Evolutionary conservation across 2,329 filamentous ascomycete genomes (phyloP).

Genomic region (Claviceps sp.): DNA sequence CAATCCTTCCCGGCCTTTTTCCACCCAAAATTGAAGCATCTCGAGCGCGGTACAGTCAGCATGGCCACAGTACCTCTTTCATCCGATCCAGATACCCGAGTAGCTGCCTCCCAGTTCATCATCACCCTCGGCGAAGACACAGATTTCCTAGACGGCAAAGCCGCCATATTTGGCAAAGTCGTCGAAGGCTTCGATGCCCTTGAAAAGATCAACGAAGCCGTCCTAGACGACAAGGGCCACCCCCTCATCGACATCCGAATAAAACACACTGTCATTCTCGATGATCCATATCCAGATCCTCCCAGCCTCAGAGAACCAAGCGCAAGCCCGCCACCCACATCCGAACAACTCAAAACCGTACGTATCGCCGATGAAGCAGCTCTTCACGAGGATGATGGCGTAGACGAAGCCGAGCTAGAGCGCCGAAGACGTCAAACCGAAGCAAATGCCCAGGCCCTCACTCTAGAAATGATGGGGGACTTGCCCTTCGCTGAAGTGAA

Average conservation of each 20-base stretch:
- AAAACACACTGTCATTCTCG: constrained; percentile 79
- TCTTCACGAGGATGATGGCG: constrained; percentile 54
- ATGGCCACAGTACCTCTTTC: constrained; percentile 83
- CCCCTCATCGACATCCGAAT: constrained; percentile 92
- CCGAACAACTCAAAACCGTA: constrained; percentile 79
- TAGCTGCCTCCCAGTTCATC: constrained; percentile 87
- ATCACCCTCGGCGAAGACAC: constrained; percentile 81
- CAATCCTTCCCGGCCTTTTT: constrained; percentile 76
- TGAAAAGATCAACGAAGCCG: constrained; percentile 84
- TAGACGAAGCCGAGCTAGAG: constrained; percentile 69
- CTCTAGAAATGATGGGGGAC: constrained; percentile 95
- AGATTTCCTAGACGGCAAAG: constrained; percentile 83
- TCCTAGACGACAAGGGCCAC: constrained; percentile 72
- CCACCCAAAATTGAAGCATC: constrained; percentile 75
- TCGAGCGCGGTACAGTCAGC: constrained; percentile 82
- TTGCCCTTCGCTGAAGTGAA: constrained; percentile 95
- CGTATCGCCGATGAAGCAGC: constrained; percentile 84
- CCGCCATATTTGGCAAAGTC: constrained; percentile 88
- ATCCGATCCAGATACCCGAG: constrained; percentile 63
- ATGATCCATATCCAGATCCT: constrained; percentile 85
- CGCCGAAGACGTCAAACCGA: constrained; percentile 74
- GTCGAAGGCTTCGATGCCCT: constrained; percentile 91
- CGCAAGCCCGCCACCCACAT: constrained; percentile 66
- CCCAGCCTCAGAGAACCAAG: constrained; percentile 61
- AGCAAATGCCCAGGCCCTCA: constrained; percentile 84